These are phyloP conservation scores for Ceratobasidium sp. DNA, from an alignment of 1,284 basidiomycete species.

Conservation along the genomic window DNA sequence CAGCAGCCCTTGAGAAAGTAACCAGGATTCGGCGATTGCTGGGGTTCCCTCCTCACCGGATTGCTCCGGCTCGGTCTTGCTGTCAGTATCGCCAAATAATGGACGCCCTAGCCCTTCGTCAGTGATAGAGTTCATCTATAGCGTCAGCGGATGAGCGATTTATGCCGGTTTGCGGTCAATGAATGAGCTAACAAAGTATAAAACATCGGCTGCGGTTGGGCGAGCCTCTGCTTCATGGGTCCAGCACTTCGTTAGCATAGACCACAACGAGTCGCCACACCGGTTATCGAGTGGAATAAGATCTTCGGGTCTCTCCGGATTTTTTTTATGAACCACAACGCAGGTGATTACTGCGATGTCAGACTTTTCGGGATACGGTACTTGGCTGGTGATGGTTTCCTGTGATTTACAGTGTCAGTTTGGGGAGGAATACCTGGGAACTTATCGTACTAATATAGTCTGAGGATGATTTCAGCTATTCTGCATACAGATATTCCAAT, in stretches of 20 bases:
- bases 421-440: not conserved
- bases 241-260: constrained; percentile 3
- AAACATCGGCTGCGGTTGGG: not conserved
- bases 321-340: not conserved
- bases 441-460: not conserved
- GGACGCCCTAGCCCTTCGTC: too few species aligned
- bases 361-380: too few species aligned
- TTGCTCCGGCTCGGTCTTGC: too few species aligned
- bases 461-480: too few species aligned
- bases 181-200: not conserved
- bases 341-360: not conserved
- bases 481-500: too few species aligned
- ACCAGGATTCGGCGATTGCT: too few species aligned
- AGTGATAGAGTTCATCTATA: too few species aligned
- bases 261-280: not conserved
- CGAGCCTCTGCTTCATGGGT: not conserved
- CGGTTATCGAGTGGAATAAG: not conserved
- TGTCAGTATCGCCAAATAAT: too few species aligned
- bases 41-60: too few species aligned
- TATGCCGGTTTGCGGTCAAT: too few species aligned
- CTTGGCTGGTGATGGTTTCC: not conserved
- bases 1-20: too few species aligned
- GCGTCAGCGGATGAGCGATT: too few species aligned
- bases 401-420: not conserved
- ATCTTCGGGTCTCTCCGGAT: not conserved